Evolutionary conservation across 352 stramenopile species (phyloP).

Genomic region (Pythium aquatile): DNA sequence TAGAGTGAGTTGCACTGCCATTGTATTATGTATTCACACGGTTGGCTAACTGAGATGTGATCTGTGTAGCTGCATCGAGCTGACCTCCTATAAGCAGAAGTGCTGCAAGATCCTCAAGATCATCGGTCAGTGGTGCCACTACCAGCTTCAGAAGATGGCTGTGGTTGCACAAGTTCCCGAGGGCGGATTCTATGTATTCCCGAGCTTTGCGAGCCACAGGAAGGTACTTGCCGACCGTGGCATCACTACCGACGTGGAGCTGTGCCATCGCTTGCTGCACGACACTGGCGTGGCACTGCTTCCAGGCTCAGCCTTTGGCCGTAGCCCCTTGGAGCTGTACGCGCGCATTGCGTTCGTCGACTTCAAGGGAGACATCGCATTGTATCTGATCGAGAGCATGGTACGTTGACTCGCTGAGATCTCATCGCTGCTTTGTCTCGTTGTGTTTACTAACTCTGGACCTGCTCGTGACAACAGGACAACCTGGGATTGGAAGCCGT

Average conservation of each 20-base stretch:
- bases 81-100: constrained; percentile 78
- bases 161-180: constrained; percentile 73
- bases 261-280: constrained; percentile 76
- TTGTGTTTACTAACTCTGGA: constrained; percentile 2
- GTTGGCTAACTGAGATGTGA: constrained; percentile 2
- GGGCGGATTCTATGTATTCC: constrained; percentile 85
- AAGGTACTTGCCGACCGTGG: constrained; percentile 56
- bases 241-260: constrained; percentile 69
- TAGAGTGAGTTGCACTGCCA: constrained; percentile 43
- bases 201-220: constrained; percentile 71
- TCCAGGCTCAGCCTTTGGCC: constrained; percentile 80
- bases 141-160: constrained; percentile 85
- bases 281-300: constrained; percentile 86
- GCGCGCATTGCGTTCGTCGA: constrained; percentile 84
- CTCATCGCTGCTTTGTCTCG: background rate
- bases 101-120: constrained; percentile 81
- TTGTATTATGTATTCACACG: background rate
- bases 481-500: constrained; percentile 68
- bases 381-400: constrained; percentile 88
- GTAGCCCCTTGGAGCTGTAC: constrained; percentile 72
- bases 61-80: constrained; percentile 62
- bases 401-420: constrained; percentile 30
- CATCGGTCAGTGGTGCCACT: constrained; percentile 78
- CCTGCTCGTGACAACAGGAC: constrained; percentile 38
- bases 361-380: constrained; percentile 85